Evolutionary conservation across 2,329 filamentous ascomycete species (phyloP), one percentile per base, ranked within the genome.

Genomic region (Curvularia hawaiiensis): DNA sequence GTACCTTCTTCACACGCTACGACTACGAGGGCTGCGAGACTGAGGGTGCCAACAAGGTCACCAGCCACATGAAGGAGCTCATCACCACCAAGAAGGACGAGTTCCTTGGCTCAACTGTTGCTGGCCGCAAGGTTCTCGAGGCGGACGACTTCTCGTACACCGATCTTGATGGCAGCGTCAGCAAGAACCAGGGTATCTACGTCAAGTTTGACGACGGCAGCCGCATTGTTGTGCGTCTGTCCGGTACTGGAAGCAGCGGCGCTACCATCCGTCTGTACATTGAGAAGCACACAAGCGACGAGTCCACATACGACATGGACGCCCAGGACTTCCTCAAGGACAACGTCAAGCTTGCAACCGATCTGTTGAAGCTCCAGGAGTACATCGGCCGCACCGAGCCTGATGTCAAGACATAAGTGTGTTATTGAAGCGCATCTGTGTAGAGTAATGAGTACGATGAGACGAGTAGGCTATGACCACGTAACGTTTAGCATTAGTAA

Each of bases 111-210:
- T 95, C 91, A 71, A 89, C 86, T 68, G 84, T 98, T 68, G 84
- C 85, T 64, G 91, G 90, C 63, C 90, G 90, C 76, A 96, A 92
- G 73, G 92, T 97, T 43, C 82, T 87, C 49, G 91, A 96, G 70
- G 94, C 93, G 7, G 95, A 93, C 65, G 93, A 99, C 84, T 99
- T 99, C 79, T 92, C 91, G 31, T 99, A 99, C 85, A 98, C 92
- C 9, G 95, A 99, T 75, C 88, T 99, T n/a, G 95, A 99, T 73
- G 95, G 94, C 61, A 97, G 92, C 65, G 91, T 98, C 53, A 90
- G 92, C 73, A 91, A 92, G 76, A 96, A 97, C 83, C 95, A 99
- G 82, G 95, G 95, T 65, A 88, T 99, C 68, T 99, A 91, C 75
- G 90, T 93, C 76, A 90, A 91, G 78, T 98, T 98, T 79, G 92